phyloP scores from a whole-genome alignment of 2,329 filamentous ascomycete species.

The Colletotrichum horii region DNA sequence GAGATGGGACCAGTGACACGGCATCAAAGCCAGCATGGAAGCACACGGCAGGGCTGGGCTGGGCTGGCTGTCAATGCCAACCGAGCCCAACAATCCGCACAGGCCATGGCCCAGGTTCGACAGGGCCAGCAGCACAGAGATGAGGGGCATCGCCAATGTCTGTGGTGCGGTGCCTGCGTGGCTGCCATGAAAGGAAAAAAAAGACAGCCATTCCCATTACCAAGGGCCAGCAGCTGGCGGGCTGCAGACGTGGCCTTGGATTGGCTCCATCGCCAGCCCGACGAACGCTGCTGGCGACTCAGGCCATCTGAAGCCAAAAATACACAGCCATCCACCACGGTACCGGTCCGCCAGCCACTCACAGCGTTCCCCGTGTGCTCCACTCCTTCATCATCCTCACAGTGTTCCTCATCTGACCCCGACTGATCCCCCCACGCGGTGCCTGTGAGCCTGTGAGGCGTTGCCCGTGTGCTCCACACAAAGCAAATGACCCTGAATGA shows the following conservation, averaged over 20 bases:
- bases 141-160: neutral
- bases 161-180: neutral
- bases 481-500: constrained; percentile 19
- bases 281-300: neutral
- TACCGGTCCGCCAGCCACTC: constrained; percentile 8
- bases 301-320: constrained; percentile 18
- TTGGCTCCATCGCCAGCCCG: neutral
- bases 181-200: neutral
- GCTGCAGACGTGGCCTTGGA: neutral
- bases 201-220: neutral
- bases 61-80: neutral
- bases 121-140: neutral
- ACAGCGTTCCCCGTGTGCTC: neutral
- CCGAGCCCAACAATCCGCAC: neutral
- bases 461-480: constrained; percentile 5
- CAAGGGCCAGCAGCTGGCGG: neutral
- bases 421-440: neutral
- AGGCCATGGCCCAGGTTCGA: neutral
- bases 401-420: neutral
- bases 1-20: neutral
- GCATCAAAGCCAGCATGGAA: constrained; percentile 10
- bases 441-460: neutral
- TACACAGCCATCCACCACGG: neutral
- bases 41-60: neutral
- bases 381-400: neutral